A percentile compares a stretch with the other conserved stretches of the same genome.
Evolutionary conservation across 441 rosid genomes (phyloP).

Genomic region (Corymbia calophylla): DNA sequence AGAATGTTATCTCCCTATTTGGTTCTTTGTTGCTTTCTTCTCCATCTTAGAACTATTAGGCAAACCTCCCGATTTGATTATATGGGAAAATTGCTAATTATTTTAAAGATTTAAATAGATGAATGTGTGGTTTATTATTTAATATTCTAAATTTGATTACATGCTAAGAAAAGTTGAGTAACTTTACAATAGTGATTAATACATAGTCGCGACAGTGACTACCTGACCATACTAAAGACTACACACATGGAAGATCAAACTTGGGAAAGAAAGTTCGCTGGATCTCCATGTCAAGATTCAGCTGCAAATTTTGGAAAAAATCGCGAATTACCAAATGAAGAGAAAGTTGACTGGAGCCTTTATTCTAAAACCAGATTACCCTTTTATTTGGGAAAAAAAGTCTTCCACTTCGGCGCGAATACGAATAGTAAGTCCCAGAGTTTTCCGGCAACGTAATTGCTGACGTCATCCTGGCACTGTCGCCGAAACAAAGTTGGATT

Average conservation of each 20-base stretch:
- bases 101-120: too few relatives aligned
- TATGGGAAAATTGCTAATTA: too few relatives aligned
- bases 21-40: not conserved
- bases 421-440: not conserved
- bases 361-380: fast-evolving
- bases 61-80: too few relatives aligned
- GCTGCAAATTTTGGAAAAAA: not conserved
- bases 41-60: not conserved
- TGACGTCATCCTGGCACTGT: not conserved
- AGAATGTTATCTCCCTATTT: not conserved
- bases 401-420: not conserved
- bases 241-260: not conserved
- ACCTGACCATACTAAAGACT: not conserved
- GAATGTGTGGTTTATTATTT: too few relatives aligned
- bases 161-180: fast-evolving
- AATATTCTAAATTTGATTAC: not conserved
- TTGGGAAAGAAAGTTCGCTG: not conserved
- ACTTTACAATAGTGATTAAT: not conserved
- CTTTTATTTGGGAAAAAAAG: not conserved
- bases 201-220: too few relatives aligned
- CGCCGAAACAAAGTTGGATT: not conserved
- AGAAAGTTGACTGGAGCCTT: not conserved
- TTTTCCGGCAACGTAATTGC: not conserved
- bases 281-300: not conserved
- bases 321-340: not conserved